phyloP scores from a whole-genome alignment of 202 grass and related monocot species.

The Carex sylvatica region DNA sequence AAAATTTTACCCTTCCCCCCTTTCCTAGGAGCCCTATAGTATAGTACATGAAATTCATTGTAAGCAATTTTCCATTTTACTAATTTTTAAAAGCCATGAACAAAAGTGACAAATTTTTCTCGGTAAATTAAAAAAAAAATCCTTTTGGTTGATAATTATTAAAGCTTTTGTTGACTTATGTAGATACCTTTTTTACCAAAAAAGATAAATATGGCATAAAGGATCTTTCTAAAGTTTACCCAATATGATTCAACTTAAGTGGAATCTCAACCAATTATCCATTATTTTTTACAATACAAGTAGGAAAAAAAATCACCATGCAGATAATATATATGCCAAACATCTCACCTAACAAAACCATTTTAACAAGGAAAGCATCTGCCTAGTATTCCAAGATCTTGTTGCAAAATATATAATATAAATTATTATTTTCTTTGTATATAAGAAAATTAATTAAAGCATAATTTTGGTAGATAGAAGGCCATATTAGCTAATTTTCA shows the following conservation, averaged over 20 bases:
- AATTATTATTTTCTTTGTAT: not conserved
- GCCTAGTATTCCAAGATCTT: not conserved
- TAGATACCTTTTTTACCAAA: not conserved
- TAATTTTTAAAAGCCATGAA: not conserved
- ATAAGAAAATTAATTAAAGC: not conserved
- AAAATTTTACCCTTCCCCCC: not conserved
- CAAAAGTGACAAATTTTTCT: not conserved
- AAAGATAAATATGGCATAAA: constrained; percentile 3
- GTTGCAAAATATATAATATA: not conserved
- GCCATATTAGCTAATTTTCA: not conserved
- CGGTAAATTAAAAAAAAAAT: not conserved
- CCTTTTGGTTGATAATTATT: not conserved
- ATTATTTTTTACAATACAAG: not conserved
- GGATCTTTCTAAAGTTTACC: constrained; percentile 14
- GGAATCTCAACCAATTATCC: constrained; percentile 28
- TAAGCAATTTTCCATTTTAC: not conserved
- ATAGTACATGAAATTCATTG: not conserved
- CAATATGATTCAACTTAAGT: constrained; percentile 26
- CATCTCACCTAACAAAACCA: constrained; percentile 9
- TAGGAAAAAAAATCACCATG: constrained; percentile 5
- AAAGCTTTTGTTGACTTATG: constrained; percentile 8
- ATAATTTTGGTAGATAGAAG: not conserved
- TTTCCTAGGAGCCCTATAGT: not conserved
- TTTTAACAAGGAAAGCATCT: constrained; percentile 14
- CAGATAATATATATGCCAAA: constrained; percentile 8